These are phyloP conservation scores for Trichosporon sp. DNA, from an alignment of 1,284 basidiomycete species.

Conservation along the genomic window DNA sequence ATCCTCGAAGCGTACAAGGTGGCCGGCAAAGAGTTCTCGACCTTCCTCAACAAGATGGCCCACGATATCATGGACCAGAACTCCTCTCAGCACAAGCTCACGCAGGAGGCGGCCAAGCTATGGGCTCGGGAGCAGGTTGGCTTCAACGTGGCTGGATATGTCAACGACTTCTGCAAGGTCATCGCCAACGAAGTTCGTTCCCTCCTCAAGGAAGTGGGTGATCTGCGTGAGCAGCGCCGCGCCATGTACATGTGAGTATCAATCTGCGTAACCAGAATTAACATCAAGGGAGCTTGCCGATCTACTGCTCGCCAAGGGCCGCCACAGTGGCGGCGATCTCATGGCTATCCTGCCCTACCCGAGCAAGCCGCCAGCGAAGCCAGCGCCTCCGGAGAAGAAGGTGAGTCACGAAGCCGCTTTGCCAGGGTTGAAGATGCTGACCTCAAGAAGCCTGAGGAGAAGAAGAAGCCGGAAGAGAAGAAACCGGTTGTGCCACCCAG, in stretches of 20 bases:
- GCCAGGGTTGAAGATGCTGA: background rate
- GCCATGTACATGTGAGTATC: slow-evolving; percentile 36
- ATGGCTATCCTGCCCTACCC: slow-evolving; percentile 48
- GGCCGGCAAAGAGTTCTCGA: slow-evolving; percentile 35
- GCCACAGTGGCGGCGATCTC: slow-evolving; percentile 44
- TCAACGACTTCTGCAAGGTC: slow-evolving; percentile 10
- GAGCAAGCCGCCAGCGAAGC: slow-evolving; percentile 29
- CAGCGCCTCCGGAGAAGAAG: slow-evolving; percentile 18
- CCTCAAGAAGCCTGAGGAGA: slow-evolving; percentile 7
- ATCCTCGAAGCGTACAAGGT: slow-evolving; percentile 45
- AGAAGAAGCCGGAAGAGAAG: slow-evolving; percentile 12
- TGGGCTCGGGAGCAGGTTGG: slow-evolving; percentile 46
- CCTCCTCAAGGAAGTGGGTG: slow-evolving; percentile 46
- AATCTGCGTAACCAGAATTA: background rate
- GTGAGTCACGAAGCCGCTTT: background rate
- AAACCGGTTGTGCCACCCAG: slow-evolving; percentile 8
- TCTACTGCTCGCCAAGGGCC: slow-evolving; percentile 44
- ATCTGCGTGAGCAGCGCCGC: slow-evolving; percentile 43
- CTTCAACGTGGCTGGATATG: slow-evolving; percentile 46
- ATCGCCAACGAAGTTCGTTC: slow-evolving; percentile 44
- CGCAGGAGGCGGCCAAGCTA: slow-evolving; percentile 36
- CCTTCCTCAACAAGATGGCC: slow-evolving; percentile 42
- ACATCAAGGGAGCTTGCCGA: slow-evolving; percentile 37
- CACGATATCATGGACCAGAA: slow-evolving; percentile 44
- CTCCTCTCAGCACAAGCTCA: slow-evolving; percentile 44